phyloP scores from a whole-genome alignment of 805 yeast species.

The Ogataea methanolica region DNA sequence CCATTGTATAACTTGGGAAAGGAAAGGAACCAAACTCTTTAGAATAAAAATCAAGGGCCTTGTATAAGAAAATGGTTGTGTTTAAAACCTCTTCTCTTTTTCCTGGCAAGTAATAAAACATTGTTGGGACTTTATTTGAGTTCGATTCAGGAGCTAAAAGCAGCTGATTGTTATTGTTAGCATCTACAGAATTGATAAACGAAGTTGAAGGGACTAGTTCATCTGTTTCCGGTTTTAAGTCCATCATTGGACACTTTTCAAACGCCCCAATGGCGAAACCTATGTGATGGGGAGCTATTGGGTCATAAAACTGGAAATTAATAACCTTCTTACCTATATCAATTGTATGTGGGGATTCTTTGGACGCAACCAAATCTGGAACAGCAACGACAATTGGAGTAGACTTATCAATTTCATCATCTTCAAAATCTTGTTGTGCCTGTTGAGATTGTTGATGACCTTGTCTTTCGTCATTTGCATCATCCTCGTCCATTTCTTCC shows the following conservation, averaged over 20 bases:
- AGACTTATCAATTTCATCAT: constrained; percentile 39
- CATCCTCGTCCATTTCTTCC: constrained; percentile 33
- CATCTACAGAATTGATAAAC: constrained; percentile 31
- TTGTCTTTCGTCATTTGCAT: constrained; percentile 22
- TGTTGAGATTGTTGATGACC: constrained; percentile 5
- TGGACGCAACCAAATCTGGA: constrained; percentile 63
- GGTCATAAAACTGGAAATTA: constrained; percentile 73
- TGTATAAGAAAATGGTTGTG: constrained; percentile 69
- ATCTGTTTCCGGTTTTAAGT: constrained; percentile 31
- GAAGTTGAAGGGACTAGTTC: constrained; percentile 22
- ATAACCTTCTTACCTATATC: constrained; percentile 74
- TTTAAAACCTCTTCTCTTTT: constrained; percentile 54
- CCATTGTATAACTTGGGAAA: constrained; percentile 72
- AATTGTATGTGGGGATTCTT: constrained; percentile 69
- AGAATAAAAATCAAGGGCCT: constrained; percentile 77
- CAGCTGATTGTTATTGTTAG: constrained; percentile 24
- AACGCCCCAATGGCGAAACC: constrained; percentile 96
- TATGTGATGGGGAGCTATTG: constrained; percentile 88
- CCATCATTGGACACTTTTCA: constrained; percentile 53
- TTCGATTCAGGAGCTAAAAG: constrained; percentile 13
- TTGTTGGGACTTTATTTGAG: constrained; percentile 44
- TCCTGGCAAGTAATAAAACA: constrained; percentile 62
- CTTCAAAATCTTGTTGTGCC: constrained; percentile 39
- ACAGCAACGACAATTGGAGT: constrained; percentile 59
- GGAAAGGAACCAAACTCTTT: constrained; percentile 93